Percentiles rank a stretch among this genome's conserved stretches.
phyloP scores from a whole-genome alignment of 202 grass and related monocot genomes.

The Brachypodium distachyon region DNA sequence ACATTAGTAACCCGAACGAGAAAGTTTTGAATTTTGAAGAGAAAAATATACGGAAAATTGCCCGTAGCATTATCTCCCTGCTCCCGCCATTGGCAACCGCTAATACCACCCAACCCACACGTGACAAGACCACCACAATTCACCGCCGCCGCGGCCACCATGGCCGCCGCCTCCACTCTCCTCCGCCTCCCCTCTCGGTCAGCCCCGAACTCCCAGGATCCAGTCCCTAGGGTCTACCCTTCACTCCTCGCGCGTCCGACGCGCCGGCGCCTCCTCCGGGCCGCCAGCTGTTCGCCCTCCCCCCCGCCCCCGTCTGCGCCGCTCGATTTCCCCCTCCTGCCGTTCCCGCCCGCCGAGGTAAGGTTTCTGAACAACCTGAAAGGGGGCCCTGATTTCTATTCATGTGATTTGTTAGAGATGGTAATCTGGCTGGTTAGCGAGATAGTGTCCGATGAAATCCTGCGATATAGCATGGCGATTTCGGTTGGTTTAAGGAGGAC shows the following conservation, averaged over 20 bases:
- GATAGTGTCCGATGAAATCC: background rate
- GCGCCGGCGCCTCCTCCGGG: background rate
- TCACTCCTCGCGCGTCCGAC: background rate
- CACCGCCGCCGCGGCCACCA: conserved; percentile 11
- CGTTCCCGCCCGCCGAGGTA: conserved; percentile 68
- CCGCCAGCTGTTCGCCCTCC: conserved; percentile 10
- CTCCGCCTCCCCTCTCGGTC: conserved; percentile 4
- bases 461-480: background rate
- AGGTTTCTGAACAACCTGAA: background rate
- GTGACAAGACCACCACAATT: background rate
- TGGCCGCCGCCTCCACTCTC: conserved; percentile 22
- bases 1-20: too few species aligned
- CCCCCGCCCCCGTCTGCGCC: conserved; percentile 12
- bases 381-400: background rate
- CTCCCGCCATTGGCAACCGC: conserved; percentile 22
- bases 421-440: background rate
- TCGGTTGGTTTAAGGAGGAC: background rate
- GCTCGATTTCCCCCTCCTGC: conserved; percentile 77
- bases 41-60: background rate
- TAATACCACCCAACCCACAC: background rate
- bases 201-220: background rate
- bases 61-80: conserved; percentile 24
- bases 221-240: background rate
- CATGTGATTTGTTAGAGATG: background rate
- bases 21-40: too few species aligned